A percentile compares a stretch with the other conserved stretches of the same genome.
Evolutionary conservation across 1,284 basidiomycete species (phyloP).

Genomic region (Polyporus tsugae): DNA sequence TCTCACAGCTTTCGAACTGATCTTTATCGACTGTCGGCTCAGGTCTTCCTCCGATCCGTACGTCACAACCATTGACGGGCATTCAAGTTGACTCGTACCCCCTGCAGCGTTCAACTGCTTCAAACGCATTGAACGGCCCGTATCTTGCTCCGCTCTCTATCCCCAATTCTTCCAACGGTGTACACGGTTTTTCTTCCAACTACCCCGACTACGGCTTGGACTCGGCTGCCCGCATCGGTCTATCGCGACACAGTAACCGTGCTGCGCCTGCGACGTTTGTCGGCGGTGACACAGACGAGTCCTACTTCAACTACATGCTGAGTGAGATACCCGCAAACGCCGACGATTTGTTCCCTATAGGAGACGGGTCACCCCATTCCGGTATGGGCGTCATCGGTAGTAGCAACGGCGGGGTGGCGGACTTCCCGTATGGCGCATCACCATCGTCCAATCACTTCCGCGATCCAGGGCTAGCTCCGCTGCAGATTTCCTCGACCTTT

Average conservation of each 20-base stretch:
- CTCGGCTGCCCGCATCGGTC: slow-evolving; percentile 10
- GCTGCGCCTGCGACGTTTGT: slow-evolving; percentile 4
- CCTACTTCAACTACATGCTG: slow-evolving; percentile 27
- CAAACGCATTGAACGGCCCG: slow-evolving; percentile 9
- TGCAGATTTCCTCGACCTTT: slow-evolving; percentile 1
- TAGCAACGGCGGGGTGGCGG: slow-evolving; percentile 6
- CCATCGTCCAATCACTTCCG: slow-evolving; percentile 14
- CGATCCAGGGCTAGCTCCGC: slow-evolving; percentile 8
- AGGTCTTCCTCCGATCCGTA: slow-evolving; percentile 28
- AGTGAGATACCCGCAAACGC: slow-evolving; percentile 16
- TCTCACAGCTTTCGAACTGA: background rate
- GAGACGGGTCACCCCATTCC: slow-evolving; percentile 8
- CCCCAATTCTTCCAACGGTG: slow-evolving; percentile 14
- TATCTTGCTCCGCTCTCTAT: slow-evolving; percentile 25
- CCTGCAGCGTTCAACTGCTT: slow-evolving; percentile 13
- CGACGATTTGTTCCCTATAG: slow-evolving; percentile 18
- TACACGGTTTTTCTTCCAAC: slow-evolving; percentile 8
- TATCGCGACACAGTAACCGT: background rate
- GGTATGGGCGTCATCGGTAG: slow-evolving; percentile 8
- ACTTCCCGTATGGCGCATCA: slow-evolving; percentile 14
- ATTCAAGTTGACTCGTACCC: slow-evolving; percentile 16
- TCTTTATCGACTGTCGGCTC: background rate
- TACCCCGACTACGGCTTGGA: slow-evolving; percentile 20
- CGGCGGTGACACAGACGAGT: slow-evolving; percentile 19
- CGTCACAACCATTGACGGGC: slow-evolving; percentile 9